Evolutionary conservation across 345 rosid genomes (phyloP).

Genomic region (Pistacia vera): DNA sequence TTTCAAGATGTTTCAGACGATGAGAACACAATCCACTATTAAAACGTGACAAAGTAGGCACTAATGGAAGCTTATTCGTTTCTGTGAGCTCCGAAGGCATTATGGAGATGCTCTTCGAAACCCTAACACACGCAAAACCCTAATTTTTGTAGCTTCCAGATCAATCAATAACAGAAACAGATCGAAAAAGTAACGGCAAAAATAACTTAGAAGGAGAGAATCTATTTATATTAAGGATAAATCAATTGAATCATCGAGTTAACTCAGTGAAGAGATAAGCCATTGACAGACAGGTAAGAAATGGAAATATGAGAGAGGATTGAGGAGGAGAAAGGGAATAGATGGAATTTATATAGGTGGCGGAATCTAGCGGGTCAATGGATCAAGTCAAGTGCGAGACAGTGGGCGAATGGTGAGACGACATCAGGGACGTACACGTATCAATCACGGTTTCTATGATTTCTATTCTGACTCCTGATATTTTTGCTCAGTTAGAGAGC

Average conservation of each 20-base stretch:
- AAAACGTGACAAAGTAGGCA: slow-evolving; percentile 60
- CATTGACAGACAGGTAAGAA: neutral
- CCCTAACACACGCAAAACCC: slow-evolving; percentile 47
- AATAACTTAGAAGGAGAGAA: no score
- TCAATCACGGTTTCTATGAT: neutral
- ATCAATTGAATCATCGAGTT: neutral
- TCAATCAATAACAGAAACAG: neutral
- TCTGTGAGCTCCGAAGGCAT: slow-evolving; percentile 85
- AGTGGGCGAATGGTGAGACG: slow-evolving; percentile 23
- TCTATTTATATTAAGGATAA: neutral
- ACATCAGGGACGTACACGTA: no score
- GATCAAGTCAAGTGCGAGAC: slow-evolving; percentile 16
- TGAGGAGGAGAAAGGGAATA: neutral
- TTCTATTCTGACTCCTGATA: neutral
- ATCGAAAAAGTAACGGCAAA: neutral
- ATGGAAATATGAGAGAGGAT: neutral
- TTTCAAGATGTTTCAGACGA: slow-evolving; percentile 86
- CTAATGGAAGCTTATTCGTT: slow-evolving; percentile 35
- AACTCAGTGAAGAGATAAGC: neutral
- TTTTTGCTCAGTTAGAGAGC: slow-evolving; percentile 16
- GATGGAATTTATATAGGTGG: neutral
- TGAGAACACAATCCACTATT: slow-evolving; percentile 65
- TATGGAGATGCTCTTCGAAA: slow-evolving; percentile 71
- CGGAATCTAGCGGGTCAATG: slow-evolving; percentile 8
- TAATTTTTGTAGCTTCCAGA: slow-evolving; percentile 5